These are phyloP conservation scores for Calonectria pseudoturangicola DNA, from an alignment of 2,329 filamentous ascomycete species.

Conservation along the genomic window DNA sequence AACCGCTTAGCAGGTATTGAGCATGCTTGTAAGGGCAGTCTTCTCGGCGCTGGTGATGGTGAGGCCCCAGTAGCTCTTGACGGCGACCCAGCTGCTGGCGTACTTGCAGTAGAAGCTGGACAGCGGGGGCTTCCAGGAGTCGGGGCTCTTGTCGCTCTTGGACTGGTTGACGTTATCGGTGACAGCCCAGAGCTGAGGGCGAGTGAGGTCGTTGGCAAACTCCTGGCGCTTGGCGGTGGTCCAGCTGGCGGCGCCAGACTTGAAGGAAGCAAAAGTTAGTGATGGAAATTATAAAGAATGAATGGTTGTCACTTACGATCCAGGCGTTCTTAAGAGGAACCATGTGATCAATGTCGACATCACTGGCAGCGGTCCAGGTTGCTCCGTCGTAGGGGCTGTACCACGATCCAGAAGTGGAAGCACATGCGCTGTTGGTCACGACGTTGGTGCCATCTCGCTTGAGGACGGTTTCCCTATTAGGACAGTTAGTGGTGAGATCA, in stretches of 20 bases:
- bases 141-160: constrained; percentile 85
- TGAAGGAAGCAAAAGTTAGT: constrained; percentile 35
- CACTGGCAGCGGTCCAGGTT: constrained; percentile 79
- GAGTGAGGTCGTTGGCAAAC: constrained; percentile 86
- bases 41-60: constrained; percentile 84
- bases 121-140: constrained; percentile 84
- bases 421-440: constrained; percentile 74
- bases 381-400: constrained; percentile 83
- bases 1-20: constrained; percentile 55
- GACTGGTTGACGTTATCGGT: constrained; percentile 84
- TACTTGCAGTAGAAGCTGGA: constrained; percentile 85
- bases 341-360: constrained; percentile 89
- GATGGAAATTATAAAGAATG: neutral
- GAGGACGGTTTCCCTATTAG: constrained; percentile 77
- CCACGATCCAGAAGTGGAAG: constrained; percentile 81
- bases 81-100: constrained; percentile 83
- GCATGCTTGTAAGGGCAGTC: constrained; percentile 72
- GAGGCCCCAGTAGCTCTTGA: constrained; percentile 83
- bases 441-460: constrained; percentile 83
- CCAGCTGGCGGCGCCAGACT: constrained; percentile 84
- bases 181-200: constrained; percentile 86
- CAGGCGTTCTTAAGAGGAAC: constrained; percentile 88
- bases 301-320: constrained; percentile 71
- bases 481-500: constrained; percentile 33
- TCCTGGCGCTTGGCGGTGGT: constrained; percentile 78